Percentiles rank a stretch among this genome's conserved stretches.
These are phyloP conservation scores for Microthyrium microscopicum DNA, from an alignment of 2,329 filamentous ascomycete genomes.

Conservation along the genomic window DNA sequence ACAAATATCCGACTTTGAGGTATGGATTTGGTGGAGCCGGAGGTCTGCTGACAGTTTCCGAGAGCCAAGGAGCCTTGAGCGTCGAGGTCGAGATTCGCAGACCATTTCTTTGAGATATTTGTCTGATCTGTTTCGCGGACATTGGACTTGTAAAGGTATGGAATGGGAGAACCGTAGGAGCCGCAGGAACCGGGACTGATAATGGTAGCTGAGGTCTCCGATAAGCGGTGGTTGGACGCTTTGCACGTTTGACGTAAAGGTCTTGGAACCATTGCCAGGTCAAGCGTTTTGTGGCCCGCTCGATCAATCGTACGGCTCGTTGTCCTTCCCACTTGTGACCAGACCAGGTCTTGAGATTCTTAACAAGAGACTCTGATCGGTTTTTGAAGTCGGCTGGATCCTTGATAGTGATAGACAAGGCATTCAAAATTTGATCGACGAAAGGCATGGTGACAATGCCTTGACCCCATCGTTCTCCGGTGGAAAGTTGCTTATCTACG, in stretches of 20 bases:
- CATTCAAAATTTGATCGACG: slow-evolving; percentile 26
- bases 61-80: slow-evolving; percentile 72
- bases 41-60: slow-evolving; percentile 64
- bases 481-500: slow-evolving; percentile 70
- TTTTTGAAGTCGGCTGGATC: slow-evolving; percentile 18
- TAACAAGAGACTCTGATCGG: slow-evolving; percentile 20
- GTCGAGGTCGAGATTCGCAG: slow-evolving; percentile 85
- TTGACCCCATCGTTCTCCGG: slow-evolving; percentile 73
- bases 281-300: slow-evolving; percentile 62
- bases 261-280: slow-evolving; percentile 83
- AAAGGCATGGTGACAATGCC: slow-evolving; percentile 40
- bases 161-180: slow-evolving; percentile 88
- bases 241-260: slow-evolving; percentile 46
- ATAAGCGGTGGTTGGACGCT: slow-evolving; percentile 44
- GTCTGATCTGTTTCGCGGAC: slow-evolving; percentile 75
- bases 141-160: slow-evolving; percentile 95
- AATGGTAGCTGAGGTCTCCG: slow-evolving; percentile 55
- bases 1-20: slow-evolving; percentile 89
- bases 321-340: slow-evolving; percentile 77
- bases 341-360: slow-evolving; percentile 37
- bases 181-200: slow-evolving; percentile 60
- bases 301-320: slow-evolving; percentile 63
- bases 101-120: slow-evolving; percentile 90
- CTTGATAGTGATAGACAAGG: slow-evolving; percentile 24
- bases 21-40: slow-evolving; percentile 66